These are phyloP conservation scores for Dactylellina cionopaga DNA, from an alignment of 2,329 filamentous ascomycete genomes.

Conservation along the genomic window DNA sequence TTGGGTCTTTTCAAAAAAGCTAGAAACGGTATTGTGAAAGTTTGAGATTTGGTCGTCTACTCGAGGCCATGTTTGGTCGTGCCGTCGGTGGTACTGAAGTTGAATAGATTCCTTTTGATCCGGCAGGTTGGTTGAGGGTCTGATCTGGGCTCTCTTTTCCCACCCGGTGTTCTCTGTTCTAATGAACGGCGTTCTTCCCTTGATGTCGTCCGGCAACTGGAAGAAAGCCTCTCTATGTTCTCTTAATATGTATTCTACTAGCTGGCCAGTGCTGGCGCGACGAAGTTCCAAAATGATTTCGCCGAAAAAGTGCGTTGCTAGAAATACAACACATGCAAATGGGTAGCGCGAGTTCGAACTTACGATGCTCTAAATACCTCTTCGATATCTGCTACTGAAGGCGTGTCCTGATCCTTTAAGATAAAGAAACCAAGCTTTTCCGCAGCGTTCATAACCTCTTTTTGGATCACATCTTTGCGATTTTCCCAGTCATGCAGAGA, in stretches of 20 bases:
- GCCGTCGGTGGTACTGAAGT: conserved; percentile 69
- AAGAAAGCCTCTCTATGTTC: conserved; percentile 66
- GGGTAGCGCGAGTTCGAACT: too few relatives aligned
- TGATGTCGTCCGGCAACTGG: conserved; percentile 65
- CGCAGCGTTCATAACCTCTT: conserved; percentile 66
- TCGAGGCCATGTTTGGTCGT: conserved; percentile 67
- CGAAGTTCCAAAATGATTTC: conserved; percentile 62
- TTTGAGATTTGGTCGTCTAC: conserved; percentile 63
- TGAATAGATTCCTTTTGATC: conserved; percentile 73
- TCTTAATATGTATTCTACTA: neutral
- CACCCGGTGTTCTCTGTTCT: conserved; percentile 68
- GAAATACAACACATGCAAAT: conserved; percentile 43
- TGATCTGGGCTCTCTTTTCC: conserved; percentile 70
- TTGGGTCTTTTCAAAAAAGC: conserved; percentile 69
- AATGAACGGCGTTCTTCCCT: conserved; percentile 68
- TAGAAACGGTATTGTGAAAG: conserved; percentile 63
- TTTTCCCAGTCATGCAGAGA: conserved; percentile 67
- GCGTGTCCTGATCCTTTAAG: conserved; percentile 68
- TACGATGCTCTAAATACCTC: conserved; percentile 55
- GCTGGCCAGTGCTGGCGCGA: conserved; percentile 37
- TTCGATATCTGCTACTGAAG: conserved; percentile 63
- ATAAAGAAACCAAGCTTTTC: conserved; percentile 72
- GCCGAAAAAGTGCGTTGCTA: conserved; percentile 37
- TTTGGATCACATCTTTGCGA: conserved; percentile 67
- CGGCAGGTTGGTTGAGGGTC: conserved; percentile 69